Conservation (phyloP, 106 monocot genomes). For the Allium sativum region DNA sequence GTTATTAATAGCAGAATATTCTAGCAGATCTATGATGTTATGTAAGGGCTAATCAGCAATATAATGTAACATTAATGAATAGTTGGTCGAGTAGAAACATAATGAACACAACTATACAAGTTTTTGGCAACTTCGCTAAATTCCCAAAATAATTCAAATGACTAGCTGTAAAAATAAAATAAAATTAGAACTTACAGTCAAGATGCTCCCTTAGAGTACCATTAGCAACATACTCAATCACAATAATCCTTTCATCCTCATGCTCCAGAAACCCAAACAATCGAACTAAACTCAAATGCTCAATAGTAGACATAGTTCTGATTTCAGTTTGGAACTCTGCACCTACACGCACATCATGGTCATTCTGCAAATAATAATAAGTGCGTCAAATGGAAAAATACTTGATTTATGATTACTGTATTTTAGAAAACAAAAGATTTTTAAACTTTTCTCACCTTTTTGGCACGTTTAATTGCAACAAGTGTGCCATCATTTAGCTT, state of each 20-base stretch:
- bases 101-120: too few species aligned
- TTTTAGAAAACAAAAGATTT: too few species aligned
- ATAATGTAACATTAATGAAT: neutral
- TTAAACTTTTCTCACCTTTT: constrained; percentile 28
- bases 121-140: too few species aligned
- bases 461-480: constrained; percentile 71
- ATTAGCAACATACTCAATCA: constrained; percentile 64
- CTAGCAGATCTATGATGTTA: too few species aligned
- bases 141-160: too few species aligned
- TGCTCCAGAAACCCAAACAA: constrained; percentile 49
- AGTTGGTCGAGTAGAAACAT: neutral
- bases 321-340: constrained; percentile 59
- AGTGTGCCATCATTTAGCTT: constrained; percentile 38
- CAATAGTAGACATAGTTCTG: constrained; percentile 39
- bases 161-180: too few species aligned
- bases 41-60: too few species aligned
- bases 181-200: constrained; percentile 30
- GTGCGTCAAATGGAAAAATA: neutral
- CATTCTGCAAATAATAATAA: neutral
- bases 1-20: too few species aligned
- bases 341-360: neutral
- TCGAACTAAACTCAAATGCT: constrained; percentile 62
- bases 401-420: too few species aligned
- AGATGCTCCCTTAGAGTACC: constrained; percentile 78
- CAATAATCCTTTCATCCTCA: constrained; percentile 51